phyloP scores from a whole-genome alignment of 352 stramenopile species.

The Phytophthora agathidicida region DNA sequence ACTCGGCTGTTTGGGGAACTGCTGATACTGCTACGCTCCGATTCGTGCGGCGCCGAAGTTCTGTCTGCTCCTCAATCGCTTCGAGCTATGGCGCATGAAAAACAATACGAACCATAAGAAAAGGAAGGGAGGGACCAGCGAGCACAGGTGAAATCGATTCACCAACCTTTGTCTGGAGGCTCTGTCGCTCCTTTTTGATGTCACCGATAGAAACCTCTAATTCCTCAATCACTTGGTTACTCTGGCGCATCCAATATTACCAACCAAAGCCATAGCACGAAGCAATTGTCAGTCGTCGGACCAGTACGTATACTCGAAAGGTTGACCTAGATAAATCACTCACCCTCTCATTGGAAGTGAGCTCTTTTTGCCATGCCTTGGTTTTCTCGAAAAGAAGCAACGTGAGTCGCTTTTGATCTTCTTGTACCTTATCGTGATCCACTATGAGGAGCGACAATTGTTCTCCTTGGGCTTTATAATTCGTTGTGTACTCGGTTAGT shows the following conservation, averaged over 20 bases:
- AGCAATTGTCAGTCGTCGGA: no score
- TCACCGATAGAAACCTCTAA: conserved; percentile 41
- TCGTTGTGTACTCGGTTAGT: conserved; percentile 43
- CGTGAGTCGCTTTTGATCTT: conserved; percentile 62
- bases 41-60: conserved; percentile 66
- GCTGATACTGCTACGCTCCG: conserved; percentile 63
- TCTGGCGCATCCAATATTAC: conserved; percentile 26
- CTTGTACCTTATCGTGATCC: conserved; percentile 44
- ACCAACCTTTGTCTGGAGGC: conserved; percentile 50
- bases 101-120: no score
- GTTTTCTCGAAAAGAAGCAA: conserved; percentile 76
- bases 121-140: neutral
- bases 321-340: no score
- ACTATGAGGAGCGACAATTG: conserved; percentile 40
- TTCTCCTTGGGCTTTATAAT: conserved; percentile 35
- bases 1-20: conserved; percentile 44
- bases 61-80: conserved; percentile 60
- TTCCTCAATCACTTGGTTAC: conserved; percentile 49
- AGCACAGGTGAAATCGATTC: neutral
- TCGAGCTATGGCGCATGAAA: no score
- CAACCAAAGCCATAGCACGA: no score
- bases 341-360: conserved; percentile 57
- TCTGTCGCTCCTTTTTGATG: conserved; percentile 41
- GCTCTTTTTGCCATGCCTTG: conserved; percentile 73
- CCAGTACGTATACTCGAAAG: no score